phyloP scores from a whole-genome alignment of 257 asterid genomes.

The Sherardia arvensis region DNA sequence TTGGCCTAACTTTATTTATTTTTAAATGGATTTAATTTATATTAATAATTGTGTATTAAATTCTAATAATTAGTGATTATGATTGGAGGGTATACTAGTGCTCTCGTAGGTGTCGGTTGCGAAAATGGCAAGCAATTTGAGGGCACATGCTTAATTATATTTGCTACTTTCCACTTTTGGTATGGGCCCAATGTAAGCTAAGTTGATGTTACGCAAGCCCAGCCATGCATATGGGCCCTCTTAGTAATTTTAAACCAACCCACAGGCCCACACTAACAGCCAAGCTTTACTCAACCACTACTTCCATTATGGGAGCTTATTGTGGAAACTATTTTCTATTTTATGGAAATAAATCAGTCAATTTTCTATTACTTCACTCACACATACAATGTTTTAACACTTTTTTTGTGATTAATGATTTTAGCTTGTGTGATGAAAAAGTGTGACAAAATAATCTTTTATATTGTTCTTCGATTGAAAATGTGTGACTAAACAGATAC shows the following conservation, averaged over 20 bases:
- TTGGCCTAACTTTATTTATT: neutral
- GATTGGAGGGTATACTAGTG: neutral
- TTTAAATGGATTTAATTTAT: neutral
- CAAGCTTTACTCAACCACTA: neutral
- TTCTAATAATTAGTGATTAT: neutral
- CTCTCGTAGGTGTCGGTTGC: conserved; percentile 1
- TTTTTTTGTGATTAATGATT: too few relatives aligned
- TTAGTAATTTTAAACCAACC: neutral
- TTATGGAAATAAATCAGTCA: neutral
- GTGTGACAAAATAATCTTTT: too few relatives aligned
- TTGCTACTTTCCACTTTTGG: neutral
- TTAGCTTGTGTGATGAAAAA: too few relatives aligned
- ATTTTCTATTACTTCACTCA: neutral
- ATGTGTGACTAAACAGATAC: too few relatives aligned
- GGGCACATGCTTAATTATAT: conserved; percentile 5
- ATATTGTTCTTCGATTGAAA: too few relatives aligned
- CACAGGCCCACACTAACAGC: neutral
- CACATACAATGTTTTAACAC: neutral
- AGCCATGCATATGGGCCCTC: neutral
- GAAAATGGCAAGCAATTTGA: neutral
- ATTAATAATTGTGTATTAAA: neutral
- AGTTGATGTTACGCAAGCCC: neutral
- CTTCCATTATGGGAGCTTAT: neutral
- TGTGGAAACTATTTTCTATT: too few relatives aligned
- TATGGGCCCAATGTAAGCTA: conserved; percentile 1